Evolutionary conservation across 306 rosid genomes (phyloP).

Genomic region (Albizia julibrissin): DNA sequence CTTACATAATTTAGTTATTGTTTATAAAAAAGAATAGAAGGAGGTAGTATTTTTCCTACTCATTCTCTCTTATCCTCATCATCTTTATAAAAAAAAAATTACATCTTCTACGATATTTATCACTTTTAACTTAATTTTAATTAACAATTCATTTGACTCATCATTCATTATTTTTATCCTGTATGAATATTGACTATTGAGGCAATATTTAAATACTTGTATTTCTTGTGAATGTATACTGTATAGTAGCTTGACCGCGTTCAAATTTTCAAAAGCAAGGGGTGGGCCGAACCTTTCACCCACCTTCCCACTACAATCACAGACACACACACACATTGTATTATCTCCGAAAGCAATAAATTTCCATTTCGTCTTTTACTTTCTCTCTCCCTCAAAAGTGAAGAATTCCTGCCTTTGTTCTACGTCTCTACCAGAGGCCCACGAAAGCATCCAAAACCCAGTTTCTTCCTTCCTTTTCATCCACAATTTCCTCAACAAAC

Average conservation of each 20-base stretch:
- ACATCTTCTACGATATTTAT: no score
- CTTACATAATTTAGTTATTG: no score
- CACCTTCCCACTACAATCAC: neutral
- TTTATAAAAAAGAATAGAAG: no score
- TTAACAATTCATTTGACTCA: no score
- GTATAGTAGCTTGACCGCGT: neutral
- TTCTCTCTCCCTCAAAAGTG: neutral
- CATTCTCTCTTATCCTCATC: no score
- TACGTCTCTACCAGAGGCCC: conserved; percentile 18
- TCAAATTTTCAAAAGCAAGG: neutral
- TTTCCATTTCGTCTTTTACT: neutral
- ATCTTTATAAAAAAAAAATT: no score
- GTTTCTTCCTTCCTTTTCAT: neutral
- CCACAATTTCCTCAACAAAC: neutral
- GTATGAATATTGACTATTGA: no score
- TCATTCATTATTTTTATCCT: no score
- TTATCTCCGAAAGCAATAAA: neutral
- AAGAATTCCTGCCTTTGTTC: conserved; percentile 30
- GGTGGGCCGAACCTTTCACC: neutral
- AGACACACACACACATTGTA: neutral
- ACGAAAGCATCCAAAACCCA: neutral
- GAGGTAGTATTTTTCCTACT: no score
- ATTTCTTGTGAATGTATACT: no score
- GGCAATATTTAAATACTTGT: no score
- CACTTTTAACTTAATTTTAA: no score